These are phyloP conservation scores for Rhizopogon roseolus DNA, from an alignment of 768 basidiomycete genomes.

Conservation along the genomic window DNA sequence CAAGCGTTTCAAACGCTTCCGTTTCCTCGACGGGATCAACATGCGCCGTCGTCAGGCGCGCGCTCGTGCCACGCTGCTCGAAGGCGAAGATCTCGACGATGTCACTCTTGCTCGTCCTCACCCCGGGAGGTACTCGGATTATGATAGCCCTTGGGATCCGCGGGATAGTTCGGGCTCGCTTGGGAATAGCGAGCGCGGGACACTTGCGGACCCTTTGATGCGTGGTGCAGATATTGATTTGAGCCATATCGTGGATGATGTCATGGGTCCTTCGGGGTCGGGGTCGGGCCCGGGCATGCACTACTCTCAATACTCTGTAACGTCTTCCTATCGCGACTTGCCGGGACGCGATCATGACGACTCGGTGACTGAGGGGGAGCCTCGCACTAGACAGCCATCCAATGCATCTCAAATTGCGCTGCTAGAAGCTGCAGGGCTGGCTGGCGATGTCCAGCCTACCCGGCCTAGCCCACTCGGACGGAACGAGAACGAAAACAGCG, in stretches of 20 bases:
- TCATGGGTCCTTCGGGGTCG: constrained; percentile 37
- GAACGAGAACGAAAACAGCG: neutral
- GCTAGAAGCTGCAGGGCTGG: constrained; percentile 20
- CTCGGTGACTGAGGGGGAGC: neutral
- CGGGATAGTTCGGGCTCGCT: neutral
- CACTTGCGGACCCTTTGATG: constrained; percentile 17
- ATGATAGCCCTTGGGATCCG: constrained; percentile 17
- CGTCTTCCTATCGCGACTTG: constrained; percentile 14
- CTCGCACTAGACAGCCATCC: constrained; percentile 18
- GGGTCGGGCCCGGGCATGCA: constrained; percentile 1
- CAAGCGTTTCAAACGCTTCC: constrained; percentile 29
- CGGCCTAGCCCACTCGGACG: constrained; percentile 18
- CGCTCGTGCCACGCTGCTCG: constrained; percentile 17
- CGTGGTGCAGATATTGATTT: constrained; percentile 20
- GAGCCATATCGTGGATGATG: constrained; percentile 39
- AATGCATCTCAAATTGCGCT: constrained; percentile 14
- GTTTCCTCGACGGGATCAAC: constrained; percentile 24
- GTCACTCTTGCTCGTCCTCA: constrained; percentile 4
- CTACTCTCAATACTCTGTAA: constrained; percentile 19
- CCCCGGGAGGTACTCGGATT: constrained; percentile 12
- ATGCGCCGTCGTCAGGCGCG: constrained; percentile 14
- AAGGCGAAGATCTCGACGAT: constrained; percentile 19
- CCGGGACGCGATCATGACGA: constrained; percentile 1
- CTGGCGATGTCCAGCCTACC: neutral
- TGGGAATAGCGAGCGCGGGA: constrained; percentile 9